Percentiles rank a stretch among this genome's conserved stretches.
These are phyloP conservation scores for Pseudocercospora cruenta DNA, from an alignment of 2,329 filamentous ascomycete genomes.

Conservation along the genomic window DNA sequence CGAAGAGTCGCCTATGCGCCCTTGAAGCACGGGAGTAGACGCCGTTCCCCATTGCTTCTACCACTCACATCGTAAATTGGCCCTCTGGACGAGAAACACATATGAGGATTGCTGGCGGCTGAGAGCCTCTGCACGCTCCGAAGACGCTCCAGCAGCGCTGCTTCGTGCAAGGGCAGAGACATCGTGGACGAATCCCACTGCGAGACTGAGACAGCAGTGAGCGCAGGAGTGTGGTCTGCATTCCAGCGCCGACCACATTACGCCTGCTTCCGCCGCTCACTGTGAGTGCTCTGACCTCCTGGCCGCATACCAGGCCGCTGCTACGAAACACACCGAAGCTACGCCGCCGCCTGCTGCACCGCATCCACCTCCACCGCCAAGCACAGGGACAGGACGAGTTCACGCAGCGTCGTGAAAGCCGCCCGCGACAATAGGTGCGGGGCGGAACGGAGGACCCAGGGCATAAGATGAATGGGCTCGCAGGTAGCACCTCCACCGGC, in stretches of 20 bases:
- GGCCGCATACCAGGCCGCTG: not conserved
- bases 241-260: constrained; percentile 7
- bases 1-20: not conserved
- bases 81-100: constrained; percentile 2
- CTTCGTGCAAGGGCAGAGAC: not conserved
- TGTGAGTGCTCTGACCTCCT: not conserved
- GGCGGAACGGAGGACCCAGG: constrained; percentile 2
- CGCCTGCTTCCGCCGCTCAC: not conserved
- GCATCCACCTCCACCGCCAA: not conserved
- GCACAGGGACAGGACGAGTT: not conserved
- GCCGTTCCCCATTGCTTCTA: constrained; percentile 4
- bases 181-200: not conserved
- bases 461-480: constrained; percentile 54
- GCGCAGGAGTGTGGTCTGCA: not conserved
- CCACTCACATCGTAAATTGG: not conserved
- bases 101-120: not conserved
- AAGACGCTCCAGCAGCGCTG: not conserved
- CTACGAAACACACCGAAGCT: not conserved
- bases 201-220: not conserved
- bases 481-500: constrained; percentile 54
- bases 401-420: not conserved
- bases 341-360: not conserved
- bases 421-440: not conserved
- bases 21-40: constrained; percentile 5
- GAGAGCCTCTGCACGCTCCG: not conserved